Conservation (phyloP, 2,329 filamentous ascomycete genomes). For the Claviceps spartinae region DNA sequence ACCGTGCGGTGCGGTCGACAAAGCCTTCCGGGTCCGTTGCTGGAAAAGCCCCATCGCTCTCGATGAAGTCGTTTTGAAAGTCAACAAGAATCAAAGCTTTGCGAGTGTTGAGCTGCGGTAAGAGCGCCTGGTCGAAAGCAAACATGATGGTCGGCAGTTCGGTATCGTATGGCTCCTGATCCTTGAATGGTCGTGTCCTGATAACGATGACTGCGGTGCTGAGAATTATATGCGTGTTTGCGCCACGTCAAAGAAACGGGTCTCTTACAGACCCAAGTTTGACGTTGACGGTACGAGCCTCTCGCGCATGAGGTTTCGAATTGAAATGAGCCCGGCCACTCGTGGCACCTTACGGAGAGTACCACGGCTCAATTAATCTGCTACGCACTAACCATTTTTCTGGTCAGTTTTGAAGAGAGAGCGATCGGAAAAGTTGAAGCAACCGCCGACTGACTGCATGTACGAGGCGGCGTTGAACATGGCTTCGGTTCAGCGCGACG, state of each 20-base stretch:
- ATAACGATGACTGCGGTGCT: neutral
- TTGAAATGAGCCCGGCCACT: neutral
- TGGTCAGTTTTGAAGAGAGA: neutral
- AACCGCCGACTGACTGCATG: neutral
- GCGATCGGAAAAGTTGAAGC: neutral
- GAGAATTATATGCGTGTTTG: neutral
- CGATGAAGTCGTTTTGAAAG: conserved; percentile 80
- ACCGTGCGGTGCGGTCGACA: conserved; percentile 48
- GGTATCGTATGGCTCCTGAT: neutral
- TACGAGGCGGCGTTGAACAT: neutral
- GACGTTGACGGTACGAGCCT: neutral
- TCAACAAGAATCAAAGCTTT: conserved; percentile 72
- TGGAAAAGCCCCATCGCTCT: conserved; percentile 51
- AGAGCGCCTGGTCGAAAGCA: conserved; percentile 38
- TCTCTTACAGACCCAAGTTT: neutral
- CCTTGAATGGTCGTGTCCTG: neutral
- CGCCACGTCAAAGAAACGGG: neutral
- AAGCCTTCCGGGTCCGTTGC: conserved; percentile 52
- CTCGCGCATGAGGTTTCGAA: neutral
- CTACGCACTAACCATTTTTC: neutral
- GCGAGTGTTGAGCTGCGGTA: conserved; percentile 44
- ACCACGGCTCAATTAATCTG: neutral
- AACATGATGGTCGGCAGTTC: conserved; percentile 28
- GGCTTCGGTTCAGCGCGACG: neutral
- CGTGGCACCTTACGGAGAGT: neutral